Conservation (phyloP, 139 green algal species). For the Chlamydomonas sphaeroides region DNA sequence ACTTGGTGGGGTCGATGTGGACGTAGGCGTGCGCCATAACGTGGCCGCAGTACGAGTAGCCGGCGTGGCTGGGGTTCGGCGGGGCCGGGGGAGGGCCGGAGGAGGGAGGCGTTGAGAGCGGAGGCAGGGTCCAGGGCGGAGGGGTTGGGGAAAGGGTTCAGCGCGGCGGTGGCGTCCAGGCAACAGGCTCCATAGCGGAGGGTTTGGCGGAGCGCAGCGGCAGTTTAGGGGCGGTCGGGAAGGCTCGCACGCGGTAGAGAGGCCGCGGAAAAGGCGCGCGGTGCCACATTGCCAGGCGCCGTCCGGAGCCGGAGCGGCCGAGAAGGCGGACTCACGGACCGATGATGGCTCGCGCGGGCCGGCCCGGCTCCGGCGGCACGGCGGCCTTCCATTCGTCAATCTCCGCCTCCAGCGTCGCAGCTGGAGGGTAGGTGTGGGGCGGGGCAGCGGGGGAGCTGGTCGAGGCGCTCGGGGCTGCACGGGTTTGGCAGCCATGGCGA, state of each 20-base stretch:
- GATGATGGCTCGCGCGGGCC: conserved; percentile 70
- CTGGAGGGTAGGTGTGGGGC: conserved; percentile 26
- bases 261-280: too few relatives aligned
- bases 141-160: background rate
- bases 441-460: background rate
- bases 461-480: background rate
- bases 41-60: conserved; percentile 88
- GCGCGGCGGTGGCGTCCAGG: too few relatives aligned
- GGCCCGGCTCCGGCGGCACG: conserved; percentile 6
- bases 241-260: too few relatives aligned
- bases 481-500: too few relatives aligned
- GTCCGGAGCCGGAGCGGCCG: background rate
- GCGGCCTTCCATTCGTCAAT: conserved; percentile 67
- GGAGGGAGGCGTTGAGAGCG: too few relatives aligned
- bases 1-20: conserved; percentile 69
- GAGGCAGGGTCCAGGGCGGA: too few relatives aligned
- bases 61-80: conserved; percentile 79
- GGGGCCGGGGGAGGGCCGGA: too few relatives aligned
- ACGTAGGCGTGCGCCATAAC: conserved; percentile 87
- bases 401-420: conserved; percentile 42
- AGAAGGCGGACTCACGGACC: conserved; percentile 57
- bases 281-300: background rate
- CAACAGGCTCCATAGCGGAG: too few relatives aligned
- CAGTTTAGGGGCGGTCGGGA: too few relatives aligned
- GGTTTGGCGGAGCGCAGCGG: too few relatives aligned